These are phyloP conservation scores for Brassica cretica DNA, from an alignment of 345 rosid species.

Conservation along the genomic window DNA sequence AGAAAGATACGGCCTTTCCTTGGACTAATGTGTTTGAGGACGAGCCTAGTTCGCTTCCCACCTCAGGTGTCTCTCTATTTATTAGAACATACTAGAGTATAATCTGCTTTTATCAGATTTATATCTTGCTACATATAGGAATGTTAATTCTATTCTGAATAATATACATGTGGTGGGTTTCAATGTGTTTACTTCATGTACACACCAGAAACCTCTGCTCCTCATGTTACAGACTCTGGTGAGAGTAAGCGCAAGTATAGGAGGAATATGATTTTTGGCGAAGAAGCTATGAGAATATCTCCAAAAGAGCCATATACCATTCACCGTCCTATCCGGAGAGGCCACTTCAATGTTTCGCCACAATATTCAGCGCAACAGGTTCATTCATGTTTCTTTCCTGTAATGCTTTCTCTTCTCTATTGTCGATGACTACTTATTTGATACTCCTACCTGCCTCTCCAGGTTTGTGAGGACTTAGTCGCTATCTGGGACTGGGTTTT, in stretches of 20 bases:
- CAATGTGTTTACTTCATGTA: too few species aligned
- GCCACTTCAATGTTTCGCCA: slow-evolving; percentile 84
- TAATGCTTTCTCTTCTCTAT: background rate
- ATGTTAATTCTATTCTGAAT: slow-evolving; percentile 8
- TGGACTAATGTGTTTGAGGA: slow-evolving; percentile 75
- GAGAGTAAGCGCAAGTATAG: slow-evolving; percentile 50
- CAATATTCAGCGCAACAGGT: slow-evolving; percentile 89
- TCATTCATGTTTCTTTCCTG: background rate
- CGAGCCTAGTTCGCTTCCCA: slow-evolving; percentile 34
- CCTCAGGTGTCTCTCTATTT: slow-evolving; percentile 40
- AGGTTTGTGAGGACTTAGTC: slow-evolving; percentile 84
- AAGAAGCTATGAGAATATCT: slow-evolving; percentile 79
- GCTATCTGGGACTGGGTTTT: slow-evolving; percentile 92
- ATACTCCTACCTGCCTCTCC: slow-evolving; percentile 25
- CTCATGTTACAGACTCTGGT: slow-evolving; percentile 40
- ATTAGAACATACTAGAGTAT: too few species aligned
- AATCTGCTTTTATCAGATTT: background rate
- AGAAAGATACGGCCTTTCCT: slow-evolving; percentile 58
- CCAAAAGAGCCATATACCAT: slow-evolving; percentile 77
- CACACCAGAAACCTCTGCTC: slow-evolving; percentile 46
- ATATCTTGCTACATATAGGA: background rate
- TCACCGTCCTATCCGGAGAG: slow-evolving; percentile 83
- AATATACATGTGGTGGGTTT: too few species aligned
- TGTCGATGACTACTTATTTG: background rate
- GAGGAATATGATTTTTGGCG: slow-evolving; percentile 67